Conservation (phyloP, 2,329 filamentous ascomycete genomes). For the Aspergillus spinulosporus region DNA sequence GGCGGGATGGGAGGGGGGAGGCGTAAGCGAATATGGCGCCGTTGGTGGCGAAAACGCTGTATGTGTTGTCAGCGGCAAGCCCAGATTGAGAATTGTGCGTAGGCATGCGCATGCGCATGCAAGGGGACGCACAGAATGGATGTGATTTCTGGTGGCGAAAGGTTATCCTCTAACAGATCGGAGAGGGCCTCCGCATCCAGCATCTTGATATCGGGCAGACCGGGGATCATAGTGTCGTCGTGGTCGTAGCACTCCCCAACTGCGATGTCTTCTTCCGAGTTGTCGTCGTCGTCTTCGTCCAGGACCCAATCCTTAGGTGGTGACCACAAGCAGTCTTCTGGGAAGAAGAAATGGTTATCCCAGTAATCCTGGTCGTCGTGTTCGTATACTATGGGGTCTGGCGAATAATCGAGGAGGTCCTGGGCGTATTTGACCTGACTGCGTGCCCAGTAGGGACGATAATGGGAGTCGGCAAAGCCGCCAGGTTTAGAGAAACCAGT, state of each 20-base stretch:
- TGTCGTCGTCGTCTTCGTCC: constrained; percentile 25
- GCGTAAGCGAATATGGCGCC: constrained; percentile 47
- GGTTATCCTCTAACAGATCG: constrained; percentile 44
- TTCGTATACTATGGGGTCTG: constrained; percentile 47
- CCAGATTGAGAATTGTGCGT: background rate
- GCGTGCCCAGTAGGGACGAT: constrained; percentile 43
- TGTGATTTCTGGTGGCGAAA: constrained; percentile 46
- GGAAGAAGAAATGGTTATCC: constrained; percentile 48
- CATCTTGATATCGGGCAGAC: constrained; percentile 46
- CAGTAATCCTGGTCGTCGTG: constrained; percentile 44
- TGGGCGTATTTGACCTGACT: constrained; percentile 41
- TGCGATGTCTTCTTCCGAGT: constrained; percentile 18
- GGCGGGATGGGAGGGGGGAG: constrained; percentile 41
- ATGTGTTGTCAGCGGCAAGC: constrained; percentile 9
- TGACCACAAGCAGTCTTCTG: constrained; percentile 45
- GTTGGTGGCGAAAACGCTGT: constrained; percentile 46
- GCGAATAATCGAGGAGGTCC: constrained; percentile 41
- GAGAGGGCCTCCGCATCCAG: constrained; percentile 44
- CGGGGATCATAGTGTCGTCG: constrained; percentile 42
- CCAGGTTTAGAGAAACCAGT: constrained; percentile 17
- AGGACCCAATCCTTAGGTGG: constrained; percentile 34
- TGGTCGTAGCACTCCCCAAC: constrained; percentile 18
- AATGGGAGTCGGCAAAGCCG: constrained; percentile 22
- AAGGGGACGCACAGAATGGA: constrained; percentile 40
- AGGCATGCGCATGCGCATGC: background rate